These are phyloP conservation scores for Jamesozyma gamospora DNA, from an alignment of 805 yeast species.

Conservation along the genomic window DNA sequence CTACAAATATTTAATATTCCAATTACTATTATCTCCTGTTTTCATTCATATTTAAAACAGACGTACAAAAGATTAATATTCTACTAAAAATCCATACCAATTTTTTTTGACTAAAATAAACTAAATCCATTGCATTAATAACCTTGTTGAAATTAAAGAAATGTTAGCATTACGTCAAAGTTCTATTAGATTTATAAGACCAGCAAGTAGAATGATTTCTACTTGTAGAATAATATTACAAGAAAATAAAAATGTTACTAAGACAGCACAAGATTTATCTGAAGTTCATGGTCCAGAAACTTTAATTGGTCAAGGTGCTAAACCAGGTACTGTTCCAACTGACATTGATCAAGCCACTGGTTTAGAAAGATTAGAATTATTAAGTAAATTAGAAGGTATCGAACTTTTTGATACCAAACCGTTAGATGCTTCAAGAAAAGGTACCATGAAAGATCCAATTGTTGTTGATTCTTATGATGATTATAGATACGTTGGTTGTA, in stretches of 20 bases:
- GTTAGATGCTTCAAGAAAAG: conserved; percentile 77
- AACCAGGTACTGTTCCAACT: conserved; percentile 76
- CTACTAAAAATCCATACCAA: too few species aligned
- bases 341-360: conserved; percentile 97
- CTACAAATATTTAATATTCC: too few species aligned
- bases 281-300: conserved; percentile 73
- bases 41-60: too few species aligned
- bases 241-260: conserved; percentile 33
- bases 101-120: too few species aligned
- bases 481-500: conserved; percentile 93
- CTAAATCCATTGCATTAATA: too few species aligned
- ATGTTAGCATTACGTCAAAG: conserved; percentile 33
- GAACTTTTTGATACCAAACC: conserved; percentile 87
- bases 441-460: conserved; percentile 85
- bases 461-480: conserved; percentile 84
- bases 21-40: too few species aligned
- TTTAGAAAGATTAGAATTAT: conserved; percentile 89
- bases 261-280: conserved; percentile 57
- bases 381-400: conserved; percentile 92
- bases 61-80: too few species aligned
- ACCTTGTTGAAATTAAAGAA: conserved; percentile 1
- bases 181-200: conserved; percentile 21
- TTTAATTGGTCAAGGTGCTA: conserved; percentile 87
- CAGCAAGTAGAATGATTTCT: conserved; percentile 29
- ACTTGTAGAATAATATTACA: conserved; percentile 25